A percentile compares a stretch with the other conserved stretches of the same genome.
Conservation (phyloP, 1,284 basidiomycete genomes). For the Lignosus rhinocerotis region DNA sequence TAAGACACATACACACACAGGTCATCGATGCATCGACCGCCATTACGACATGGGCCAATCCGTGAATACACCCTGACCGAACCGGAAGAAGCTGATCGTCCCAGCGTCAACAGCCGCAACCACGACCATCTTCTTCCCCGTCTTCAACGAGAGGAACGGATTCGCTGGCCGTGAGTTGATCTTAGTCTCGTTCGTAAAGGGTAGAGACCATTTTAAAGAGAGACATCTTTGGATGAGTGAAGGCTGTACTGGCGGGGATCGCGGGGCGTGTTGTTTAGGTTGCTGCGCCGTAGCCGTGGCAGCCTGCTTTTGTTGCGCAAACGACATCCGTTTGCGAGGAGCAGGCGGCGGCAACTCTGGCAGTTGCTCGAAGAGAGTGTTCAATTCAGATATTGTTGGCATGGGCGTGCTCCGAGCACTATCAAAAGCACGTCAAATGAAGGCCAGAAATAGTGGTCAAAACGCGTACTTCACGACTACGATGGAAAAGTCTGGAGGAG, state of each 20-base stretch:
- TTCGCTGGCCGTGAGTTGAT: constrained; percentile 37
- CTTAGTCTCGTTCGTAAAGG: not conserved
- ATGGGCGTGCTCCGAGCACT: constrained; percentile 75
- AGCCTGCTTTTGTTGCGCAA: constrained; percentile 27
- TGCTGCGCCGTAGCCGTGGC: constrained; percentile 6
- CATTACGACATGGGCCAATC: constrained; percentile 67
- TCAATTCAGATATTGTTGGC: constrained; percentile 71
- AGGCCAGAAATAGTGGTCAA: not conserved
- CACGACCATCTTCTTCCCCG: constrained; percentile 83
- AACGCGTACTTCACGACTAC: constrained; percentile 79
- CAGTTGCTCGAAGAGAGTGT: constrained; percentile 59
- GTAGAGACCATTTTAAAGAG: constrained; percentile 23
- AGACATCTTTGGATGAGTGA: constrained; percentile 15
- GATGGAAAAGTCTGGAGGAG: constrained; percentile 85
- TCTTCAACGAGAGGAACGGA: constrained; percentile 78
- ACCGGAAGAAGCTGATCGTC: constrained; percentile 86
- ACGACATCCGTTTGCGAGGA: constrained; percentile 30
- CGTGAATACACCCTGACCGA: constrained; percentile 85
- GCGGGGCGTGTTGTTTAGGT: not conserved
- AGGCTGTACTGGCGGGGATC: not conserved
- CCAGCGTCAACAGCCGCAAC: constrained; percentile 91
- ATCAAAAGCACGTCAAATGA: constrained; percentile 7
- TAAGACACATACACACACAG: too few species aligned
- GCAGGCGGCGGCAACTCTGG: constrained; percentile 54
- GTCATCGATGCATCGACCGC: too few species aligned